A percentile compares a stretch with the other conserved stretches of the same genome.
These are phyloP conservation scores for Lentinus brumalis DNA, from an alignment of 768 basidiomycete species.

Conservation along the genomic window DNA sequence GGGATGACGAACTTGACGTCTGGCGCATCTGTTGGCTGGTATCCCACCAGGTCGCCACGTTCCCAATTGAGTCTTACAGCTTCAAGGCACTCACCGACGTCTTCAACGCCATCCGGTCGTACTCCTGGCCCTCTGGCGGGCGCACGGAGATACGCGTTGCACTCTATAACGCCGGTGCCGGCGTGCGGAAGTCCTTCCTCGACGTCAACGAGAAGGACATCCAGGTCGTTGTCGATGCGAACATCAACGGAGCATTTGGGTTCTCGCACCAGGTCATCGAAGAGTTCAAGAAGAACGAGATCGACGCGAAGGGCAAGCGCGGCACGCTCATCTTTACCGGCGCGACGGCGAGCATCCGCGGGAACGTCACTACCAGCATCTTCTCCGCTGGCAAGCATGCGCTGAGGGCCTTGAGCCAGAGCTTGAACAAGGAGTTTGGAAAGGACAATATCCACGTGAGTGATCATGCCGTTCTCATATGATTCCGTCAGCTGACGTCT, in stretches of 20 bases:
- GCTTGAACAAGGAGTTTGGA: constrained; percentile 46
- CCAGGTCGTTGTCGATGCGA: constrained; percentile 30
- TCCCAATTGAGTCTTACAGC: constrained; percentile 38
- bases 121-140: constrained; percentile 30
- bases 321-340: constrained; percentile 48
- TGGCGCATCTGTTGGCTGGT: too few species aligned
- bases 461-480: not conserved
- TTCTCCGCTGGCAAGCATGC: constrained; percentile 47
- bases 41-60: constrained; percentile 36
- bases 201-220: constrained; percentile 41
- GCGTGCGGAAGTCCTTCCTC: constrained; percentile 41
- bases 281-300: constrained; percentile 34
- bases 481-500: not conserved
- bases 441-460: constrained; percentile 46
- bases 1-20: not conserved
- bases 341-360: constrained; percentile 43
- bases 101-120: constrained; percentile 35
- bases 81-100: constrained; percentile 32
- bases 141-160: constrained; percentile 39
- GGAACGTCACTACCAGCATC: constrained; percentile 39
- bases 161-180: constrained; percentile 41
- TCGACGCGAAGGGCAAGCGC: constrained; percentile 36
- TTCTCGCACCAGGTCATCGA: constrained; percentile 38
- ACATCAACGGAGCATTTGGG: constrained; percentile 42
- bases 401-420: constrained; percentile 44